Percentiles rank a stretch among this genome's conserved stretches.
Evolutionary conservation across 768 basidiomycete genomes (phyloP).

Genomic region (Suillus hirtellus): DNA sequence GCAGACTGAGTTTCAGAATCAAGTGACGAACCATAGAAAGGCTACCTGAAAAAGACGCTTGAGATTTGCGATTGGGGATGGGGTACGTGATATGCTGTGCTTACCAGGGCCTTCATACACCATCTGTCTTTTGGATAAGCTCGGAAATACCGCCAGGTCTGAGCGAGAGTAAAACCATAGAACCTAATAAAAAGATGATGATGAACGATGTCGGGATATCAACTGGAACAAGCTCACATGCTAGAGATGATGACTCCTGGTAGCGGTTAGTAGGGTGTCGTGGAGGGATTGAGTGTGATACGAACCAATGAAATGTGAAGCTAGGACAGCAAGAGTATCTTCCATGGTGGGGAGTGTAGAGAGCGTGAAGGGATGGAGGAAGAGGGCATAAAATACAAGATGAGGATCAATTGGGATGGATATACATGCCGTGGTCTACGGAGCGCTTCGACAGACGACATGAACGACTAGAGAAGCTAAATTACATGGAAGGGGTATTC

Average conservation of each 20-base stretch:
- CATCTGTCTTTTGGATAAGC: constrained; percentile 31
- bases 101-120: constrained; percentile 34
- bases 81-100: constrained; percentile 2
- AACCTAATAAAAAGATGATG: constrained; percentile 21
- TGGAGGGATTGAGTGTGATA: neutral
- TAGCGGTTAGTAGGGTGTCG: constrained; percentile 9
- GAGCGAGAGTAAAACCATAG: constrained; percentile 37
- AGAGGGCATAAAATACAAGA: constrained; percentile 6
- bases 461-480: constrained; percentile 26
- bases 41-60: constrained; percentile 23
- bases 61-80: neutral
- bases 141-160: constrained; percentile 36
- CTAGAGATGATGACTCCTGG: constrained; percentile 34
- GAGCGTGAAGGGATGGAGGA: constrained; percentile 1
- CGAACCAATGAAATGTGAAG: constrained; percentile 31
- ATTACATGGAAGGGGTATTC: constrained; percentile 3
- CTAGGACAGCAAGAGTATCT: constrained; percentile 21
- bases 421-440: constrained; percentile 30
- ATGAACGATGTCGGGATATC: neutral
- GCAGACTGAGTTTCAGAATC: neutral
- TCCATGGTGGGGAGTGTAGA: constrained; percentile 18
- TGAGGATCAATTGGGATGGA: constrained; percentile 16
- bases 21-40: constrained; percentile 25
- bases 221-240: constrained; percentile 22
- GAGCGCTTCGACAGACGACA: constrained; percentile 31